Evolutionary conservation across 352 stramenopile genomes (phyloP), one percentile per base, ranked within the genome.

Genomic region (Phytopythium oedochilum): DNA sequence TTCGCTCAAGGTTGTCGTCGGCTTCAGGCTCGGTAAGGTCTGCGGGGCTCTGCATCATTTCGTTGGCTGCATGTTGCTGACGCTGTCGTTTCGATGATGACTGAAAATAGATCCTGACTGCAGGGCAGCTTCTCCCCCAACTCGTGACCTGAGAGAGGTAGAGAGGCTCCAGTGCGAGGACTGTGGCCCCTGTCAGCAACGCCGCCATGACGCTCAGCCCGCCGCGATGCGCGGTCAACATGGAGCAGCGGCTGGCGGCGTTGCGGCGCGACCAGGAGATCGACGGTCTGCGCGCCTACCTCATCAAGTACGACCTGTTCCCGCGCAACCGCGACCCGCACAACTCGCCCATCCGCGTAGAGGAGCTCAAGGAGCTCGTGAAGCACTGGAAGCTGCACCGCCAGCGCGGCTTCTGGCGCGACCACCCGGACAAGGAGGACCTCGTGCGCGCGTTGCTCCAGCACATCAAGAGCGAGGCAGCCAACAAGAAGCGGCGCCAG

Each of bases 341-440:
- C 51, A 95, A 94, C 72, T 93, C 83, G 42, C 83, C 79, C 25
- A 95, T 94, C 64, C 79, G 81, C 39, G 63, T 92, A 23, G 87
- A 97, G 43, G 86, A 97, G 69, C 78, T 97, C 40, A 97, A 97
- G 63, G 90, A 97, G 57, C 71, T 97, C 11, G 87, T 96, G 15
- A 92, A 95, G 55, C 80, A 94, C 65, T 97, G 88, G 86, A 96
- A 96, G 62, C 72, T 96, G 5, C 88, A 97, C 50, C 79, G 76
- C 8, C 83, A 96, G 61, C 86, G 87, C 9, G 83, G 86, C 15
- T 97, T 97, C 59, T 96, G 86, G 88, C 86, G 86, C 23, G 86
- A 94, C 58, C 84, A 97, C 52, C 84, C 85, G 5, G 80, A 94
- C 60, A 96, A 95, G 66, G 87, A 97, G 44, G 86, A 97, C 55